Evolutionary conservation across 1,139 yeast species (phyloP).

Genomic region (Scheffersomyces stambukii): DNA sequence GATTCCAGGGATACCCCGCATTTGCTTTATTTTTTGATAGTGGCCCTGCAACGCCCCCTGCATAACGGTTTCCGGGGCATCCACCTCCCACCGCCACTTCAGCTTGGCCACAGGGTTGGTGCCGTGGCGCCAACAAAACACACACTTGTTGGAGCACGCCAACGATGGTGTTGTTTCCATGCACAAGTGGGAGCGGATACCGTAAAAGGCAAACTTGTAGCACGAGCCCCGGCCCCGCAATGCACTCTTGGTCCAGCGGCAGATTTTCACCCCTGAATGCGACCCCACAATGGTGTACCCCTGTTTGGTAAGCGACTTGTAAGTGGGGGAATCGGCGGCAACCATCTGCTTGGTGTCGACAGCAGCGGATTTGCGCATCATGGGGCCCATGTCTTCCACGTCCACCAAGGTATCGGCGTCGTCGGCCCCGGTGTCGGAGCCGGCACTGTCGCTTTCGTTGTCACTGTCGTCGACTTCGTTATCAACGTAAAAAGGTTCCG

Average conservation of each 20-base stretch:
- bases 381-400: constrained; percentile 80
- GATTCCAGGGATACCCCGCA: constrained; percentile 95
- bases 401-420: constrained; percentile 58
- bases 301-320: constrained; percentile 81
- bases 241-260: constrained; percentile 96
- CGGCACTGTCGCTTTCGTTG: constrained; percentile 37
- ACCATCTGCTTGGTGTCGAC: constrained; percentile 75
- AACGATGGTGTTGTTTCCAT: constrained; percentile 95
- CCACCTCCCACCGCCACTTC: constrained; percentile 93
- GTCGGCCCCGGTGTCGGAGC: constrained; percentile 36
- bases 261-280: constrained; percentile 91
- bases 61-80: constrained; percentile 77
- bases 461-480: constrained; percentile 35
- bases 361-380: constrained; percentile 38
- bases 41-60: constrained; percentile 88
- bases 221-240: constrained; percentile 92
- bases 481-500: constrained; percentile 56
- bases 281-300: constrained; percentile 93
- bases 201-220: constrained; percentile 88
- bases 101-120: constrained; percentile 95
- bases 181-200: constrained; percentile 84
- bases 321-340: constrained; percentile 85
- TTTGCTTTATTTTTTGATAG: constrained; percentile 84
- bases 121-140: constrained; percentile 97
- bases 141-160: constrained; percentile 94